A percentile compares a stretch with the other conserved stretches of the same genome.
Evolutionary conservation across 306 rosid species (phyloP).

Genomic region (Rubus idaeus): DNA sequence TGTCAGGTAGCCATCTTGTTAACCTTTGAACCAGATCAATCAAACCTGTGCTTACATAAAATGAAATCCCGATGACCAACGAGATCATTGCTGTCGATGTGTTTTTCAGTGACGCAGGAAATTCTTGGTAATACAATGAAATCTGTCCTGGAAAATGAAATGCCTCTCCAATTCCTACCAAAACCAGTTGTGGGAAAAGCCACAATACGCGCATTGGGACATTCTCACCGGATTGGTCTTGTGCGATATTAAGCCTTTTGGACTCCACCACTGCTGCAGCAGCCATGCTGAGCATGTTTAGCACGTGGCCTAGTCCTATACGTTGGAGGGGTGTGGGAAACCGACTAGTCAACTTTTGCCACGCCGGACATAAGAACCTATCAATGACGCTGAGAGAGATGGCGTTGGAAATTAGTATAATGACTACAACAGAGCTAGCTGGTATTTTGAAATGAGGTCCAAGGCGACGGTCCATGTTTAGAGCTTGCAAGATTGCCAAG

Average conservation of each 20-base stretch:
- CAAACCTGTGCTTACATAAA: constrained; percentile 42
- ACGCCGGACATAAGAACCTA: constrained; percentile 41
- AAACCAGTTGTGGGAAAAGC: constrained; percentile 56
- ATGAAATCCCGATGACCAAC: constrained; percentile 36
- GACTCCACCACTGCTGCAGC: constrained; percentile 62
- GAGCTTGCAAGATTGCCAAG: constrained; percentile 55
- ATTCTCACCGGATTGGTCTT: neutral
- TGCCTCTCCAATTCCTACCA: constrained; percentile 65
- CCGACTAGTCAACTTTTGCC: constrained; percentile 35
- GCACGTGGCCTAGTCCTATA: constrained; percentile 54
- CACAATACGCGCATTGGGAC: constrained; percentile 42
- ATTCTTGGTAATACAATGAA: constrained; percentile 58
- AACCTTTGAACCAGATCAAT: constrained; percentile 36
- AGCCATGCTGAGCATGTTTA: constrained; percentile 38
- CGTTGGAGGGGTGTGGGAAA: constrained; percentile 42
- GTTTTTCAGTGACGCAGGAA: constrained; percentile 45
- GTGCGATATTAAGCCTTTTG: constrained; percentile 48
- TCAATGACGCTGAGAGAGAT: constrained; percentile 47
- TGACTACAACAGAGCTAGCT: constrained; percentile 38
- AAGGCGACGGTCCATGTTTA: constrained; percentile 52
- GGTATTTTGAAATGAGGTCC: constrained; percentile 56
- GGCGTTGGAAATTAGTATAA: constrained; percentile 35
- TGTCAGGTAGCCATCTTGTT: constrained; percentile 55
- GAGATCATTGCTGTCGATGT: constrained; percentile 60
- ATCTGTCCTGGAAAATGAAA: constrained; percentile 70